Base-by-base conservation (phyloP, 176 grass and related monocot species). In the Triticum dicoccoides region DNA sequence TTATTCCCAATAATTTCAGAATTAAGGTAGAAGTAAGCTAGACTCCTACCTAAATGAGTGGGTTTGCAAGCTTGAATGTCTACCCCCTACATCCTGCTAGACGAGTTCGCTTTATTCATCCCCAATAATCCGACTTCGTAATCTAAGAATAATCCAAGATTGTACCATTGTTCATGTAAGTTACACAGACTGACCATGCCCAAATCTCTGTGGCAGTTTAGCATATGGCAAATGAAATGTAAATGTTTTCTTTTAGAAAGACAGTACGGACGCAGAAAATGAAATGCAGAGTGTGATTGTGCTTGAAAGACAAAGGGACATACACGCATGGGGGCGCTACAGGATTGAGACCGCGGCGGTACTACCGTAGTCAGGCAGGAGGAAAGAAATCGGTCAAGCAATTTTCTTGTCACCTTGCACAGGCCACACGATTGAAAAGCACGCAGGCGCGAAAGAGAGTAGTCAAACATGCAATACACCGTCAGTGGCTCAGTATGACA, bases 401-500 rank as follows among this genome's bases (percentile, higher is more conserved):
- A 56, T 54, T 37, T 82, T 54, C 80, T 54, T 69, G 65, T 69
- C 29, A 82, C 29, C 69, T 54, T 37, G 29, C 44, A 37, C 17
- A 33, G 11, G 65, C 80, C 29, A 51, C 27, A 51, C 27, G 39
- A 14, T 80, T 45, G 61, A 11, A 80, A 65, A 65, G 38, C 61
- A 47, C 21, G 24, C 5, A 45, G 78, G 9, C 39, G 61, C 24
- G 49, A 56, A 77, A 77, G 27, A 32, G 24, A 38, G 14, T 69
- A 11, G 79, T 67, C 62, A 67, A 81, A 67, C 62, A 81, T 49
- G 79, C 39, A 81, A 67, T 68, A 6, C 11, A 85, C 59, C 14
- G 74, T 34, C 47, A 77, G 74, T 77, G 82, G 70, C 20, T 49
- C 83, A 77, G 73, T 49, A 35, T 20, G 29, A 85, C 72, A 85